A percentile compares a stretch with the other conserved stretches of the same genome.
Evolutionary conservation across 257 asterid species (phyloP).

Genomic region (Agastache rugosa): DNA sequence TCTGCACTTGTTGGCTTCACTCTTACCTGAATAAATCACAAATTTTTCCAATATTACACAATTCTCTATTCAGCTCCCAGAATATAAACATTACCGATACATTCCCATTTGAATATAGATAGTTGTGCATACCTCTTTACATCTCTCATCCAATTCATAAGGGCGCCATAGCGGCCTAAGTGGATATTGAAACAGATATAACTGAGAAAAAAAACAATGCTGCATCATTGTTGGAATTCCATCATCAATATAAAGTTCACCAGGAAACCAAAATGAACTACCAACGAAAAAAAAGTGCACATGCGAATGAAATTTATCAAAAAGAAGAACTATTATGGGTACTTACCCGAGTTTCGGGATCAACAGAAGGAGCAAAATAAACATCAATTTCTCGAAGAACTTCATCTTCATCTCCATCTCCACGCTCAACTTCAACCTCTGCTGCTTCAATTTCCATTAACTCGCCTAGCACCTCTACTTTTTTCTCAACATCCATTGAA

Average conservation of each 20-base stretch:
- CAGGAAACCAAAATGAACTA: not conserved
- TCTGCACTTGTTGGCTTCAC: conserved; percentile 63
- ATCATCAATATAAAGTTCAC: conserved; percentile 1
- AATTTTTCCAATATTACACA: conserved; percentile 11
- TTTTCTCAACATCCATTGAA: conserved; percentile 51
- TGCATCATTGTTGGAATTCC: conserved; percentile 4
- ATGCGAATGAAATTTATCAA: not conserved
- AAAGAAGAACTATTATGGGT: not conserved
- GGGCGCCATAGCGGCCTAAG: conserved; percentile 87
- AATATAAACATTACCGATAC: conserved; percentile 7
- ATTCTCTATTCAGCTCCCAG: conserved; percentile 16
- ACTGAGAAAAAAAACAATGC: conserved; percentile 43
- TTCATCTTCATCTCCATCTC: conserved; percentile 61
- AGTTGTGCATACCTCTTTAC: conserved; percentile 60
- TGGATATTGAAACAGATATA: conserved; percentile 78
- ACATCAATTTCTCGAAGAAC: conserved; percentile 81
- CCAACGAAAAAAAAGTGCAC: not conserved
- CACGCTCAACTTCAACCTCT: conserved; percentile 40
- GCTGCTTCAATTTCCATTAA: conserved; percentile 42
- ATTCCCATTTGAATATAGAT: conserved; percentile 8
- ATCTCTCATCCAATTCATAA: conserved; percentile 71
- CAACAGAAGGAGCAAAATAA: conserved; percentile 60
- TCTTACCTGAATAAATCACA: conserved; percentile 65
- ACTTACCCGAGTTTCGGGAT: conserved; percentile 53
- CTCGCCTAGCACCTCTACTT: conserved; percentile 41